Percentiles rank a stretch among this genome's conserved stretches.
Conservation (phyloP, 768 basidiomycete genomes). For the Kwoniella heveanensis region DNA sequence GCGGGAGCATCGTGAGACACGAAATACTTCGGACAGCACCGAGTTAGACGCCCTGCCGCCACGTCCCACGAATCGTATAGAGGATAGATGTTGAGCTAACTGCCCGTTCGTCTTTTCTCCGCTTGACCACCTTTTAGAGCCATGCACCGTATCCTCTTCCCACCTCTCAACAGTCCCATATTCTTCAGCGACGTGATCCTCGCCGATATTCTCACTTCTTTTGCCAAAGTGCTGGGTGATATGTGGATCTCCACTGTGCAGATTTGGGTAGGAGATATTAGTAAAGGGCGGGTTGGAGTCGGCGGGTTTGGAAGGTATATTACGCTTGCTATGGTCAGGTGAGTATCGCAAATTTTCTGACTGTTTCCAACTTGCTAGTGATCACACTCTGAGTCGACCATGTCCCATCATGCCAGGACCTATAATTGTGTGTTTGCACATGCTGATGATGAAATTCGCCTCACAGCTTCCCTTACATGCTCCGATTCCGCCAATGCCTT, state of each 20-base stretch:
- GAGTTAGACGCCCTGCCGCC: too few species aligned
- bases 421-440: not conserved
- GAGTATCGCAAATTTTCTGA: too few species aligned
- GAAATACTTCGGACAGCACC: too few species aligned
- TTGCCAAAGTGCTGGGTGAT: conserved; percentile 94
- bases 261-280: conserved; percentile 79
- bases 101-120: too few species aligned
- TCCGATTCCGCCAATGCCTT: conserved; percentile 92
- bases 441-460: too few species aligned
- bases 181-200: conserved; percentile 90
- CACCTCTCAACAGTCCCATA: conserved; percentile 65
- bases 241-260: conserved; percentile 84
- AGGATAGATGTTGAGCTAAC: too few species aligned
- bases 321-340: conserved; percentile 86
- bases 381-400: too few species aligned
- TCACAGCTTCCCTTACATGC: conserved; percentile 80
- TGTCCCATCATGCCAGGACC: too few species aligned
- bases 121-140: too few species aligned
- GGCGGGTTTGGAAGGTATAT: conserved; percentile 73
- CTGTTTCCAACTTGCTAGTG: too few species aligned
- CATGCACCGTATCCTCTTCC: conserved; percentile 71
- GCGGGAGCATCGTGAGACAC: too few species aligned
- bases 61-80: too few species aligned
- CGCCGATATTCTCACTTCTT: conserved; percentile 94
- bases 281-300: conserved; percentile 66